Conservation (phyloP, 1,284 basidiomycete genomes). For the Jaminaea rosea region DNA sequence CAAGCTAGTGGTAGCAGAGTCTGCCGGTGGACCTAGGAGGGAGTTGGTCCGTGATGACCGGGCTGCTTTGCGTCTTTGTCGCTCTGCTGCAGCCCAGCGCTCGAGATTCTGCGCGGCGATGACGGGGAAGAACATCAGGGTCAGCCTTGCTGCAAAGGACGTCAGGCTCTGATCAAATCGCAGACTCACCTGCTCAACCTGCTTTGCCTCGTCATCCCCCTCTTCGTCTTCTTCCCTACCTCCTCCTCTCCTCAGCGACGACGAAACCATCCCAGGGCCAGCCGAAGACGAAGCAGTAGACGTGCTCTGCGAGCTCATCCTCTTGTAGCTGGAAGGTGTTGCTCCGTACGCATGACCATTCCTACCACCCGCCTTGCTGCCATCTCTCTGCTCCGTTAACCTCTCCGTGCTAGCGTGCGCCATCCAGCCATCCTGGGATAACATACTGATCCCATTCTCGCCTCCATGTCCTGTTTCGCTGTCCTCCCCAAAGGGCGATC, state of each 20-base stretch:
- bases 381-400: background rate
- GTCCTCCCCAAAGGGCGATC: background rate
- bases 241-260: too few species aligned
- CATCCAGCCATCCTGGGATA: background rate
- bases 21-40: background rate
- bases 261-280: background rate
- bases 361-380: background rate
- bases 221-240: conserved; percentile 6
- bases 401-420: background rate
- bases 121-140: background rate
- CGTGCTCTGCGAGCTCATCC: background rate
- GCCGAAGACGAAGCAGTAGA: background rate
- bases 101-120: conserved; percentile 15
- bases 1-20: background rate
- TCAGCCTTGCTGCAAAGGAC: background rate
- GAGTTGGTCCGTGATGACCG: conserved; percentile 12
- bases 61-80: conserved; percentile 28
- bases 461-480: background rate
- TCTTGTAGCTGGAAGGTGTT: too few species aligned
- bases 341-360: background rate
- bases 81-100: conserved; percentile 31
- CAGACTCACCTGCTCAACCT: conserved; percentile 16
- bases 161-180: background rate
- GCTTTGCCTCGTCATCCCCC: conserved; percentile 24
- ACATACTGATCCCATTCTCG: background rate